Evolutionary conservation across 192 early-diverging fungal species (phyloP).

Genomic region (Spinellus fusiger): DNA sequence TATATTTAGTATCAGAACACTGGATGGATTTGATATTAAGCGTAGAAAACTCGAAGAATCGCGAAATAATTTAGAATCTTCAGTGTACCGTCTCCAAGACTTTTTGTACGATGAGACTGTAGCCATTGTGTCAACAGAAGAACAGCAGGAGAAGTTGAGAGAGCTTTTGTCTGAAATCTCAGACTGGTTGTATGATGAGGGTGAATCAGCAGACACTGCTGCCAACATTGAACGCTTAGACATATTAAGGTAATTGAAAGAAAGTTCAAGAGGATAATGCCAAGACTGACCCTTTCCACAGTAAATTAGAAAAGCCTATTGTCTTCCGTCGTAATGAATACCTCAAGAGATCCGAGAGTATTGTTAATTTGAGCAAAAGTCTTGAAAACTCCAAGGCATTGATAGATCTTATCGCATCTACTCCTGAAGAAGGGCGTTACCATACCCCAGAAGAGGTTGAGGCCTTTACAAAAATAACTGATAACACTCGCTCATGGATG

Average conservation of each 20-base stretch:
- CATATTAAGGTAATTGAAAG: slow-evolving; percentile 33
- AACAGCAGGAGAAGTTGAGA: slow-evolving; percentile 61
- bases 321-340: slow-evolving; percentile 41
- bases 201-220: slow-evolving; percentile 62
- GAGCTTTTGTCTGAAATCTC: slow-evolving; percentile 49
- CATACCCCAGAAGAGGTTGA: slow-evolving; percentile 52
- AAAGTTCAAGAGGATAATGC: neutral
- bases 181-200: slow-evolving; percentile 86
- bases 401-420: slow-evolving; percentile 37
- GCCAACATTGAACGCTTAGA: slow-evolving; percentile 50
- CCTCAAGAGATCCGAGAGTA: slow-evolving; percentile 37
- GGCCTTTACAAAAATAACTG: slow-evolving; percentile 43
- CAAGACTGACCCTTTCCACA: slow-evolving; percentile 2
- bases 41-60: slow-evolving; percentile 76
- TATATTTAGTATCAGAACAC: slow-evolving; percentile 29
- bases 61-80: slow-evolving; percentile 83
- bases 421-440: slow-evolving; percentile 47
- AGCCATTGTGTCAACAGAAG: slow-evolving; percentile 58
- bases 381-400: slow-evolving; percentile 34
- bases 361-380: slow-evolving; percentile 25
- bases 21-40: slow-evolving; percentile 71
- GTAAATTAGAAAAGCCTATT: slow-evolving; percentile 43
- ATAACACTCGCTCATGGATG: slow-evolving; percentile 62
- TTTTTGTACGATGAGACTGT: slow-evolving; percentile 73
- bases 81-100: slow-evolving; percentile 82